Evolutionary conservation across 345 rosid species (phyloP).

Genomic region (Murraya koenigii): DNA sequence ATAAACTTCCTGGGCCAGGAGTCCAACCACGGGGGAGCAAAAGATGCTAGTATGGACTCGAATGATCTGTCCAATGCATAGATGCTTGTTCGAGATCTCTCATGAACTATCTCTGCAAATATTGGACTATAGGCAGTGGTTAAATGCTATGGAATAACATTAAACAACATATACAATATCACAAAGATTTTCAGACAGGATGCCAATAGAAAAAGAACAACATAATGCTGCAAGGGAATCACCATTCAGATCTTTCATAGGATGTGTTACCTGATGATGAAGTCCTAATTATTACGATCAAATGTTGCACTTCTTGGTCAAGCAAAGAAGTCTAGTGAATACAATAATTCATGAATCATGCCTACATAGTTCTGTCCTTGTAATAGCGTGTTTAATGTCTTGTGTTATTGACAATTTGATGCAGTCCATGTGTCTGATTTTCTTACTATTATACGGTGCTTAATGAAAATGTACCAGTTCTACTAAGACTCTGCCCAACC

Average conservation of each 20-base stretch:
- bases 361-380: not conserved
- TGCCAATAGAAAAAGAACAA: too few relatives aligned
- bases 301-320: not conserved
- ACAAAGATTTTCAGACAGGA: too few relatives aligned
- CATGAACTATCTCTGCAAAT: constrained; percentile 92
- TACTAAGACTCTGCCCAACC: too few relatives aligned
- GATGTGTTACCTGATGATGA: too few relatives aligned
- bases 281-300: not conserved
- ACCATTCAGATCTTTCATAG: not conserved
- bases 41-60: constrained; percentile 67
- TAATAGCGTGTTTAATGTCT: not conserved
- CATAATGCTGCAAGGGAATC: too few relatives aligned
- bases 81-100: constrained; percentile 72
- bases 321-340: not conserved
- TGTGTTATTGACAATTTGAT: not conserved
- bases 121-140: constrained; percentile 58
- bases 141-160: not conserved
- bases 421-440: not conserved
- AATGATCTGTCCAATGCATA: constrained; percentile 76
- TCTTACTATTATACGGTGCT: too few relatives aligned
- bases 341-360: not conserved
- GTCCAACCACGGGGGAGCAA: constrained; percentile 87
- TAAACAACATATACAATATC: not conserved
- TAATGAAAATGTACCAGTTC: too few relatives aligned
- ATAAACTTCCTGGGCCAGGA: constrained; percentile 72